Percentiles rank a stretch among this genome's conserved stretches.
Evolutionary conservation across 2,329 filamentous ascomycete species (phyloP).

Genomic region (Fusarium austroafricanum): DNA sequence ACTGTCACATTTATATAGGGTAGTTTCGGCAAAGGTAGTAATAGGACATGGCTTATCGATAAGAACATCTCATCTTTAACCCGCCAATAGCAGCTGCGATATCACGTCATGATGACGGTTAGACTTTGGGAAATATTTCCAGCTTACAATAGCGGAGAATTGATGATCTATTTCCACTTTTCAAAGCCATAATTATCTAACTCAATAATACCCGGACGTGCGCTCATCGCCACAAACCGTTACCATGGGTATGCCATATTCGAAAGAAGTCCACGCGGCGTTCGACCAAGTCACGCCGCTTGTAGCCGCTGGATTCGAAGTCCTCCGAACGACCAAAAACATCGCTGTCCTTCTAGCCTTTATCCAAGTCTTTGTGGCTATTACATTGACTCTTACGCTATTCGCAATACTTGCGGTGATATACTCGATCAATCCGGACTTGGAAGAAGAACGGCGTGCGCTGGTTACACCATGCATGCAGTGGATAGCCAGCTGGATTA

Average conservation of each 20-base stretch:
- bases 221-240: not conserved
- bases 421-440: conserved; percentile 20
- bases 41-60: no score
- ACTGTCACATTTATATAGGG: no score
- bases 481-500: conserved; percentile 14
- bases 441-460: not conserved
- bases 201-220: accelerated
- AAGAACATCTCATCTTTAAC: no score
- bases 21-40: no score
- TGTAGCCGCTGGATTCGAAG: conserved; percentile 18
- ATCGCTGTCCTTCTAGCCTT: conserved; percentile 14
- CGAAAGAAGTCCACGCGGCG: conserved; percentile 15
- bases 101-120: no score
- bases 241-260: conserved; percentile 22
- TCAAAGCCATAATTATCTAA: no score
- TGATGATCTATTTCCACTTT: no score
- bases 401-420: conserved; percentile 10
- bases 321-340: conserved; percentile 21
- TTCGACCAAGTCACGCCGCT: conserved; percentile 18
- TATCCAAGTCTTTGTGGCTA: not conserved
- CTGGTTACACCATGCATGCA: conserved; percentile 16
- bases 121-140: no score
- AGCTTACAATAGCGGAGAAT: no score
- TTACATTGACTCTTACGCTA: conserved; percentile 4
- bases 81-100: no score